These are phyloP conservation scores for Akanthomyces muscarius DNA, from an alignment of 2,329 filamentous ascomycete genomes.

Conservation along the genomic window DNA sequence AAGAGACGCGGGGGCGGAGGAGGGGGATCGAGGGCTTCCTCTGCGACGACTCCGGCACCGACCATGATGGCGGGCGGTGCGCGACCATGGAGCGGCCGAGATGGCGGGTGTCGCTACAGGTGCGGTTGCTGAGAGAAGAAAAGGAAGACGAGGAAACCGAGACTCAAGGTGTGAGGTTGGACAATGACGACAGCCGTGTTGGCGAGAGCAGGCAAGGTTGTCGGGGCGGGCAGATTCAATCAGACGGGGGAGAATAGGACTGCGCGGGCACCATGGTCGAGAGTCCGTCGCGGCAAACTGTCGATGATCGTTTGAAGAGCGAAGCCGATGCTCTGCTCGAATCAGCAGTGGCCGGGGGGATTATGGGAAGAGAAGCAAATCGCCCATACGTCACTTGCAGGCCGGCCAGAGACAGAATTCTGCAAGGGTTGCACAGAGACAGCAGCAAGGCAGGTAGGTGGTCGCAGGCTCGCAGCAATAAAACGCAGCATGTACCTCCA, in stretches of 20 bases:
- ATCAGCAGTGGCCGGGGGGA: not conserved
- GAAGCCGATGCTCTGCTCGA: not conserved
- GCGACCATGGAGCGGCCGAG: slow-evolving; percentile 11
- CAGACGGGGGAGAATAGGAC: slow-evolving; percentile 7
- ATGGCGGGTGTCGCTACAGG: not conserved
- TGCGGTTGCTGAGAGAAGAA: not conserved
- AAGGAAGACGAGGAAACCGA: no score
- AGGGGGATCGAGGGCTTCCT: slow-evolving; percentile 59
- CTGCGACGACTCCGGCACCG: slow-evolving; percentile 43
- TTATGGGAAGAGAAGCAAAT: not conserved
- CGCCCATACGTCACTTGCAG: slow-evolving; percentile 11
- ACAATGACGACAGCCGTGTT: not conserved
- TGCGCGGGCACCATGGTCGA: slow-evolving; percentile 12
- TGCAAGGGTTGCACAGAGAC: not conserved
- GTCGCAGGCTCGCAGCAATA: not conserved
- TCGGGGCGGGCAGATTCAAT: slow-evolving; percentile 8
- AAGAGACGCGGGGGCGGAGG: slow-evolving; percentile 63
- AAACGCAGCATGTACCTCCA: no score
- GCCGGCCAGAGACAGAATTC: not conserved
- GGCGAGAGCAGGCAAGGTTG: not conserved
- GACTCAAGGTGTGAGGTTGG: not conserved
- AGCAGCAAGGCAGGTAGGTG: not conserved
- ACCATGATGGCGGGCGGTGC: slow-evolving; percentile 42
- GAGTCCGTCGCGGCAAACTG: not conserved
- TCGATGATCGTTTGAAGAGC: not conserved